Conservation (phyloP, 306 rosid genomes). For the Hippophae gyantsensis region DNA sequence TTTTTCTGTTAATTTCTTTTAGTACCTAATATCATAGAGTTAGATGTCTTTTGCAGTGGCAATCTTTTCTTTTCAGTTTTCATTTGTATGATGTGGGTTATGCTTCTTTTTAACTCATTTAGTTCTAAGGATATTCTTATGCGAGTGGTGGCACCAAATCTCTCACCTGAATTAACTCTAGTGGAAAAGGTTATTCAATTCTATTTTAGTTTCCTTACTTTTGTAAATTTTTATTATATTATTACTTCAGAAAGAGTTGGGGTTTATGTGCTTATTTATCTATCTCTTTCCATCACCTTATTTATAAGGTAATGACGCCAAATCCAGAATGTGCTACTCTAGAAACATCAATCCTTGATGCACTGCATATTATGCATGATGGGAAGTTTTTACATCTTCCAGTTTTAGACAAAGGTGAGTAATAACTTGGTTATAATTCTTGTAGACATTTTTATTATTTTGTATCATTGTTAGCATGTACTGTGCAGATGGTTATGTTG, state of each 20-base stretch:
- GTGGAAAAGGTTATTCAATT: slow-evolving; percentile 56
- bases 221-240: neutral
- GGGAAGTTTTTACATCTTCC: slow-evolving; percentile 98
- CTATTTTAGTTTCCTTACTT: neutral
- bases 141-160: slow-evolving; percentile 86
- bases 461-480: slow-evolving; percentile 8
- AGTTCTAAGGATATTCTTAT: slow-evolving; percentile 91
- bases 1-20: slow-evolving; percentile 11
- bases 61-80: slow-evolving; percentile 3
- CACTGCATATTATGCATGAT: slow-evolving; percentile 87
- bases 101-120: slow-evolving; percentile 23
- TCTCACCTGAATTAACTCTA: slow-evolving; percentile 85
- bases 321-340: slow-evolving; percentile 78
- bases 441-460: neutral
- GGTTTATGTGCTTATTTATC: neutral
- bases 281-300: slow-evolving; percentile 13
- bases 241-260: neutral
- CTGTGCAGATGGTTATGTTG: slow-evolving; percentile 60
- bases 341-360: slow-evolving; percentile 83
- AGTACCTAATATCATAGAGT: neutral
- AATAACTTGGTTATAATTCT: slow-evolving; percentile 17
- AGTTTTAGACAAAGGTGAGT: slow-evolving; percentile 71
- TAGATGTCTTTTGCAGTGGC: slow-evolving; percentile 5
- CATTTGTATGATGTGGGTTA: slow-evolving; percentile 8
- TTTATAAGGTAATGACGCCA: slow-evolving; percentile 79